A percentile compares a stretch with the other conserved stretches of the same genome.
Evolutionary conservation across 2,329 filamentous ascomycete genomes (phyloP).

Genomic region (Volutella citrinella): DNA sequence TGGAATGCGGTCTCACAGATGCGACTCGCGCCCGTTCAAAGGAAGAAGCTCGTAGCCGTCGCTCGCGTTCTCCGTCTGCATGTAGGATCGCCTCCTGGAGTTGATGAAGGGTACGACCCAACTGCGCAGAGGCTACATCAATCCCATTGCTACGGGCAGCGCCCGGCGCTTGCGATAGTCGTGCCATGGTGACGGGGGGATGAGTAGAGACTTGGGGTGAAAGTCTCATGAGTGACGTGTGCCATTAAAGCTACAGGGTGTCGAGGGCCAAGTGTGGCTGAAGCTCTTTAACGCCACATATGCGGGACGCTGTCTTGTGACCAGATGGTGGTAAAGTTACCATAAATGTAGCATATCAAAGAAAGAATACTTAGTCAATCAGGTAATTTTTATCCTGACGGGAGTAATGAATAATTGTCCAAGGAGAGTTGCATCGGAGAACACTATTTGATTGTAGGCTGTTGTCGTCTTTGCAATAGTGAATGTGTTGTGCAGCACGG

Average conservation of each 20-base stretch:
- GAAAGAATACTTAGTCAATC: no score
- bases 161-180: slow-evolving; percentile 18
- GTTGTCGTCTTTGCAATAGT: no score
- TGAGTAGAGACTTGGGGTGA: no score
- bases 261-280: slow-evolving; percentile 21
- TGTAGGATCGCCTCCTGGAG: slow-evolving; percentile 64
- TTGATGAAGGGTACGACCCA: slow-evolving; percentile 63
- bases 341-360: no score
- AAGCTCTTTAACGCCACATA: slow-evolving; percentile 26
- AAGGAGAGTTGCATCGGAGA: no score
- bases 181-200: slow-evolving; percentile 28
- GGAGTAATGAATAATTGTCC: no score
- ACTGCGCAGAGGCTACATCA: slow-evolving; percentile 41
- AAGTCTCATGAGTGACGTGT: slow-evolving; percentile 25
- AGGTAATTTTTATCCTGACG: no score
- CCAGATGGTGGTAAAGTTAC: no score
- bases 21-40: slow-evolving; percentile 55
- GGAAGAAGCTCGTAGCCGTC: slow-evolving; percentile 56
- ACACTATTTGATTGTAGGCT: no score
- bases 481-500: no score
- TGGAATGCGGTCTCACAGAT: slow-evolving; percentile 38
- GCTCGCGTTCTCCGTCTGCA: slow-evolving; percentile 57
- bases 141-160: slow-evolving; percentile 17
- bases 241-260: slow-evolving; percentile 18
- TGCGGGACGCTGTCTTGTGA: no score